Conservation (phyloP, 306 rosid species). For the Cyamopsis tetragonoloba region DNA sequence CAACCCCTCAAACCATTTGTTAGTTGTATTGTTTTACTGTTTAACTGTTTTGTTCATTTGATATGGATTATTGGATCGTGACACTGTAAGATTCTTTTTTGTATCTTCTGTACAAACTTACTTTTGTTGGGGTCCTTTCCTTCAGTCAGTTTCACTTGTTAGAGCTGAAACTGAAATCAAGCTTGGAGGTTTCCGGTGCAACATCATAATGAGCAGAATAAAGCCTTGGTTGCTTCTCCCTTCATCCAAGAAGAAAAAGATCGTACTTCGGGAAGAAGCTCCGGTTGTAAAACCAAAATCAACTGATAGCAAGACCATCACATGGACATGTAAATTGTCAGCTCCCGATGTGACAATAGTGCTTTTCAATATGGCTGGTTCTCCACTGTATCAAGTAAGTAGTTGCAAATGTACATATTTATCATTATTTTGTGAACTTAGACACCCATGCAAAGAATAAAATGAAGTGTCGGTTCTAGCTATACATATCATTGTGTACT, state of each 20-base stretch:
- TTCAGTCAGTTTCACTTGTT: conserved; percentile 51
- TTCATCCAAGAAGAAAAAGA: conserved; percentile 58
- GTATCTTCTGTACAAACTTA: conserved; percentile 16
- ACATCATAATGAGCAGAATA: conserved; percentile 65
- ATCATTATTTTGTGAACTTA: conserved; percentile 19
- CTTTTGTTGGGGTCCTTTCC: conserved; percentile 15
- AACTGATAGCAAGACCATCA: conserved; percentile 45
- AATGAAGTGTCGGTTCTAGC: not conserved
- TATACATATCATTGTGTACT: not conserved
- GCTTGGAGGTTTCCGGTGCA: conserved; percentile 73
- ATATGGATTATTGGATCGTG: not conserved
- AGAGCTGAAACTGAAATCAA: conserved; percentile 86
- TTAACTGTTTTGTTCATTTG: too few species aligned
- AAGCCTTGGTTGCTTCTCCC: conserved; percentile 71
- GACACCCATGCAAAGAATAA: not conserved
- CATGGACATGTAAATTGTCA: conserved; percentile 79
- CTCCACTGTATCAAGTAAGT: conserved; percentile 77
- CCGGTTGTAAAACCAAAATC: conserved; percentile 53
- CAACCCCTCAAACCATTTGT: too few species aligned
- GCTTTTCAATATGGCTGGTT: conserved; percentile 54
- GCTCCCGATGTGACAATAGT: conserved; percentile 73
- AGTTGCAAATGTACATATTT: not conserved
- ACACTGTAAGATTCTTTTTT: not conserved
- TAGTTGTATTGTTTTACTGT: not conserved
- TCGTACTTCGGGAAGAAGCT: conserved; percentile 68